These are phyloP conservation scores for Wickerhamiella slavikovae DNA, from an alignment of 805 yeast species.

Conservation along the genomic window DNA sequence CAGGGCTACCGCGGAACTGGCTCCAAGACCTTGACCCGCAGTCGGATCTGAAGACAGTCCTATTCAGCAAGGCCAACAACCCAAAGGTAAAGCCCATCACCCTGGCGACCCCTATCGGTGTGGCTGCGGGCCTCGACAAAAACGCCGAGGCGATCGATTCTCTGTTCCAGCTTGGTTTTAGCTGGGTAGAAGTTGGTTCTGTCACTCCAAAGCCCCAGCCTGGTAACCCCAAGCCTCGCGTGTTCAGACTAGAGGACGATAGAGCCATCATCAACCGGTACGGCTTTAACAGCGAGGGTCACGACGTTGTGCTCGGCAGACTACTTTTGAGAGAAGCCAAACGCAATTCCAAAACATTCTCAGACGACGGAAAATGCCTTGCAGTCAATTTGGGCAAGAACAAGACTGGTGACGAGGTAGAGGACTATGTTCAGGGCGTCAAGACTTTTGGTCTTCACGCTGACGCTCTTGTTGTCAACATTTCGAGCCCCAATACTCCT, in stretches of 20 bases:
- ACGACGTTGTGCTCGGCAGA: slow-evolving; percentile 47
- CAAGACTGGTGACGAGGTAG: slow-evolving; percentile 74
- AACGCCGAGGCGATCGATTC: slow-evolving; percentile 81
- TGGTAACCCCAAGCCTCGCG: slow-evolving; percentile 86
- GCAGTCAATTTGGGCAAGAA: slow-evolving; percentile 85
- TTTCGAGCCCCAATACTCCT: slow-evolving; percentile 91
- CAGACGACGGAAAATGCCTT: slow-evolving; percentile 28
- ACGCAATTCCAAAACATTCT: slow-evolving; percentile 5
- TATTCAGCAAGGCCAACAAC: slow-evolving; percentile 12
- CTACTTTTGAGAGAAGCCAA: slow-evolving; percentile 41
- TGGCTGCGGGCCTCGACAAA: slow-evolving; percentile 93
- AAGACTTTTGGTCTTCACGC: slow-evolving; percentile 63
- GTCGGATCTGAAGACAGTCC: slow-evolving; percentile 11
- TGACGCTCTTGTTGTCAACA: slow-evolving; percentile 76
- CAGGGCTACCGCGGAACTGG: slow-evolving; percentile 13
- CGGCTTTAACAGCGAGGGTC: slow-evolving; percentile 89
- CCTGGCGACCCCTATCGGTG: slow-evolving; percentile 62
- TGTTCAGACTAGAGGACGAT: slow-evolving; percentile 68
- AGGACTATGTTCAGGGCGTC: slow-evolving; percentile 75
- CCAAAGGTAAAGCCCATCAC: slow-evolving; percentile 16
- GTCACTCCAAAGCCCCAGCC: slow-evolving; percentile 86
- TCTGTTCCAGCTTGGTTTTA: slow-evolving; percentile 56
- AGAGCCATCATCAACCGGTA: slow-evolving; percentile 85
- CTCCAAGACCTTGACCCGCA: slow-evolving; percentile 15
- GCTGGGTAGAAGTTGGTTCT: slow-evolving; percentile 83